Evolutionary conservation across 1,284 basidiomycete species (phyloP).

Genomic region (Ustilago trichophora): DNA sequence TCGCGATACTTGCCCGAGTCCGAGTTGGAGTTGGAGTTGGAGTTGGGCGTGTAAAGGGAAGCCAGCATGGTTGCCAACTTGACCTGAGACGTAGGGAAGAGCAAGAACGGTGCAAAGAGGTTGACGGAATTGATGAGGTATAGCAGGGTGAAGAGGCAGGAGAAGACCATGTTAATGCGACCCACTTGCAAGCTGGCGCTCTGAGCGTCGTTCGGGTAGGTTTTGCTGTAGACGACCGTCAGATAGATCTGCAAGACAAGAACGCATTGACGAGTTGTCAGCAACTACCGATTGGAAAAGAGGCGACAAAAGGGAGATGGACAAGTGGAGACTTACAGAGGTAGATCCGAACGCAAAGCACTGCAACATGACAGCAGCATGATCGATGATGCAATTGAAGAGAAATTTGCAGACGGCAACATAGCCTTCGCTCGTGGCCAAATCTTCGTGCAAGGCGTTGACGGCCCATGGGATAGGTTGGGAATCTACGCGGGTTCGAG

Average conservation of each 20-base stretch:
- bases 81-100: slow-evolving; percentile 27
- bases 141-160: slow-evolving; percentile 19
- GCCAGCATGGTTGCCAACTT: slow-evolving; percentile 27
- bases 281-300: neutral
- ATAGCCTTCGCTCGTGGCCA: slow-evolving; percentile 26
- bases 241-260: slow-evolving; percentile 1
- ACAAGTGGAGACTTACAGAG: slow-evolving; percentile 14
- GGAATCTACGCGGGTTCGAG: neutral
- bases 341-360: slow-evolving; percentile 14
- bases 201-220: slow-evolving; percentile 5
- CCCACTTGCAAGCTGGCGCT: slow-evolving; percentile 2
- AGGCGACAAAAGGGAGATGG: neutral
- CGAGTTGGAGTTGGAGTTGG: neutral
- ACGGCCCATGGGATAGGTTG: neutral
- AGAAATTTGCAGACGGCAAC: slow-evolving; percentile 27
- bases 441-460: slow-evolving; percentile 11
- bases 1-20: no score
- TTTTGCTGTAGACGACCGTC: neutral
- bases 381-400: slow-evolving; percentile 38
- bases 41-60: neutral
- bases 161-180: slow-evolving; percentile 4
- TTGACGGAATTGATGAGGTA: slow-evolving; percentile 28
- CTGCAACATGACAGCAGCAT: slow-evolving; percentile 21
- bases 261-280: neutral
- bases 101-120: slow-evolving; percentile 32